Percentiles rank a stretch among this genome's conserved stretches.
Evolutionary conservation across 164 flowering plant genomes (phyloP).

Genomic region (Stephania japonica): DNA sequence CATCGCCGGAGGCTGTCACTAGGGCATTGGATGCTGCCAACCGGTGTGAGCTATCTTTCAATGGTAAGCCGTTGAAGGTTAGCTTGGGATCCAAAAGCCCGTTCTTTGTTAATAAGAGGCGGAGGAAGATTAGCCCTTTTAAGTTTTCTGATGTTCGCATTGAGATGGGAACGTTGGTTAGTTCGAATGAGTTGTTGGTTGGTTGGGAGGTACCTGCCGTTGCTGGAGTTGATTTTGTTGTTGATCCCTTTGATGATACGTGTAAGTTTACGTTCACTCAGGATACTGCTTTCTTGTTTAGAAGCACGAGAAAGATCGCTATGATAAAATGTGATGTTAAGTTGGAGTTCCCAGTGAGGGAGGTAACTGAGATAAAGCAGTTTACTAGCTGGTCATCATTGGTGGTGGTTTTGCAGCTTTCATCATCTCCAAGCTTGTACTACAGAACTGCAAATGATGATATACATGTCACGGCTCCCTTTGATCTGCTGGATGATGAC

Average conservation of each 20-base stretch:
- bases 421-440: conserved; percentile 59
- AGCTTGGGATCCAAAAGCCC: conserved; percentile 63
- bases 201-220: conserved; percentile 74
- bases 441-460: conserved; percentile 96
- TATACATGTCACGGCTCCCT: conserved; percentile 52
- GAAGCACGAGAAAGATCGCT: conserved; percentile 24
- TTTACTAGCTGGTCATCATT: conserved; percentile 25
- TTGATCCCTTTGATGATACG: conserved; percentile 74
- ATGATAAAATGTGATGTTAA: conserved; percentile 76
- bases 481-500: conserved; percentile 81
- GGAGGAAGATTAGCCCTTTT: conserved; percentile 45
- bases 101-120: conserved; percentile 41
- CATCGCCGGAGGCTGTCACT: conserved; percentile 33
- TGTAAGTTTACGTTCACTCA: conserved; percentile 60
- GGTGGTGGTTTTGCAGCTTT: conserved; percentile 54
- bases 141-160: conserved; percentile 45
- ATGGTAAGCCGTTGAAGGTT: conserved; percentile 39
- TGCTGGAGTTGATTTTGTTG: conserved; percentile 59
- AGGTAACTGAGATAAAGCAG: conserved; percentile 43
- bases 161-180: conserved; percentile 54
- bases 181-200: conserved; percentile 46
- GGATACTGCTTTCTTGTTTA: conserved; percentile 65
- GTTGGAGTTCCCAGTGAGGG: conserved; percentile 65
- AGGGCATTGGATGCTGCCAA: conserved; percentile 47
- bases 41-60: conserved; percentile 36